Conservation (phyloP, 805 yeast genomes). For the Ogataea paradorogensis region DNA sequence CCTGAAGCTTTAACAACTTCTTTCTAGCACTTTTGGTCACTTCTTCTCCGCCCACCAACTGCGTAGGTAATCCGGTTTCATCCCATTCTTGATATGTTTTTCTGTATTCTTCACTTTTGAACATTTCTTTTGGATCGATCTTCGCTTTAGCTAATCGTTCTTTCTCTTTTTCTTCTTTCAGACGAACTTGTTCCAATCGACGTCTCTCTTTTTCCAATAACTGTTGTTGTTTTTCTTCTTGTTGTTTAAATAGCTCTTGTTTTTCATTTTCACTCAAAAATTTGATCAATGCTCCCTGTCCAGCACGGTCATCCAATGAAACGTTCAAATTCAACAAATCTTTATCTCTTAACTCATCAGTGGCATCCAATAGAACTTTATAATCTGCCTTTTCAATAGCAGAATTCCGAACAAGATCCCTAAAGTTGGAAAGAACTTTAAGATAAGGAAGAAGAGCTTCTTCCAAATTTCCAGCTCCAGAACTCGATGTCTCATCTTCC, state of each 20-base stretch:
- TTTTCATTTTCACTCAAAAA: conserved; percentile 70
- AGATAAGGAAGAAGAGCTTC: conserved; percentile 78
- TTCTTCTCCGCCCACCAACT: conserved; percentile 74
- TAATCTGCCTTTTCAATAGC: conserved; percentile 63
- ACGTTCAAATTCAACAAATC: conserved; percentile 76
- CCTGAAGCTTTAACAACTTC: conserved; percentile 75
- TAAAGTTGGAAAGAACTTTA: conserved; percentile 69
- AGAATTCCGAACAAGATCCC: conserved; percentile 74
- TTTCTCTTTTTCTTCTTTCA: conserved; percentile 58
- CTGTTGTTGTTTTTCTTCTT: conserved; percentile 53
- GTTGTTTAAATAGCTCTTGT: conserved; percentile 57
- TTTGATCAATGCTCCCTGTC: conserved; percentile 77
- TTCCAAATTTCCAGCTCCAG: conserved; percentile 41
- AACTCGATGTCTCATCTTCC: conserved; percentile 42
- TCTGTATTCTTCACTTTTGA: conserved; percentile 46
- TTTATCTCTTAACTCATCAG: conserved; percentile 70
- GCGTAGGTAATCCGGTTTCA: conserved; percentile 76
- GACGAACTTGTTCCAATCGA: conserved; percentile 60
- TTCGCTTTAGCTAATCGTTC: conserved; percentile 67
- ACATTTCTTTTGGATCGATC: conserved; percentile 69
- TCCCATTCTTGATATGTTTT: conserved; percentile 70
- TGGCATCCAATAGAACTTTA: conserved; percentile 55
- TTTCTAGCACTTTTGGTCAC: conserved; percentile 82
- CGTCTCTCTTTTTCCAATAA: conserved; percentile 37
- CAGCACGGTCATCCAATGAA: conserved; percentile 84